phyloP scores from a whole-genome alignment of 306 rosid genomes.

The Luffa aegyptiaca region DNA sequence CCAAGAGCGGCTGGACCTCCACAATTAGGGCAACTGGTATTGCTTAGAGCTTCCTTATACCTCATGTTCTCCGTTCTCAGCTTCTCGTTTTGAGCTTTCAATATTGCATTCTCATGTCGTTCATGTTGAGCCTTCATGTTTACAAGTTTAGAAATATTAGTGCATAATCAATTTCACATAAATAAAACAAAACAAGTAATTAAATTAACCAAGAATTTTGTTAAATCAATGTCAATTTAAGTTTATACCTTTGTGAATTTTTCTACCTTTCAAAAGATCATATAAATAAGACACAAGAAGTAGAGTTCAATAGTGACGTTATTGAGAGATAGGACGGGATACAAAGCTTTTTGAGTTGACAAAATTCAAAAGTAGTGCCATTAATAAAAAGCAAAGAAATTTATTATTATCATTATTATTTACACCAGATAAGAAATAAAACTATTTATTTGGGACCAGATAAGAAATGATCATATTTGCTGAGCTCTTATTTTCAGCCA shows the following conservation, averaged over 20 bases:
- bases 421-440: background rate
- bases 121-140: conserved; percentile 50
- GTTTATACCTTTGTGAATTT: too few relatives aligned
- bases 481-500: background rate
- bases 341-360: too few relatives aligned
- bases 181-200: background rate
- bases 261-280: too few relatives aligned
- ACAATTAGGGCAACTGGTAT: conserved; percentile 48
- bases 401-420: too few relatives aligned
- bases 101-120: conserved; percentile 50
- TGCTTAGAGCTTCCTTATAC: conserved; percentile 42
- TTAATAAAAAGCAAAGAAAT: background rate
- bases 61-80: conserved; percentile 52
- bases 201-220: background rate
- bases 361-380: background rate
- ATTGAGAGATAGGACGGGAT: too few relatives aligned
- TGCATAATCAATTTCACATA: background rate
- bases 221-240: too few relatives aligned
- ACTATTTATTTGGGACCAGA: background rate
- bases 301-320: too few relatives aligned
- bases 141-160: background rate
- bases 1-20: conserved; percentile 48
- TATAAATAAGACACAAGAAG: too few relatives aligned
- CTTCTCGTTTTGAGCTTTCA: conserved; percentile 66
- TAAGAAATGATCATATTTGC: background rate